Base-by-base conservation (phyloP, 768 basidiomycete species). In the Collybia sp. region DNA sequence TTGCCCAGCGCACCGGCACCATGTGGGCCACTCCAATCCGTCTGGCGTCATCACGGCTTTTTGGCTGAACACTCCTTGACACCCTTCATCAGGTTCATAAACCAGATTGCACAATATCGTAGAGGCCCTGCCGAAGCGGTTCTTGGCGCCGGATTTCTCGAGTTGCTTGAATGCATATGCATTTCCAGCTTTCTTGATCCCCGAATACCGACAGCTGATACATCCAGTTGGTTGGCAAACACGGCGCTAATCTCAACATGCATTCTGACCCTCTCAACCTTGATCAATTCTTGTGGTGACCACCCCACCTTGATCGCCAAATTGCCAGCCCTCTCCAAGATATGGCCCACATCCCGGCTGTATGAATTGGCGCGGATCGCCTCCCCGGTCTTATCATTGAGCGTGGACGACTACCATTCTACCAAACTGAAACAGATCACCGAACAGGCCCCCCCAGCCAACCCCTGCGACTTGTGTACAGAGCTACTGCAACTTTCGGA, bases 181-280 rank as follows among this genome's bases (percentile, higher is more conserved):
- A 18, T 30, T 3, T 31, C 16, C 3, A 15, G 12, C 12, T 46
- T 46, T 17, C 20, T 12, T 11, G 44, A 46, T 20, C 36, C 44
- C 4, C 19, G 44, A 20, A 40, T 40, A 20, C 44, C 44, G 9
- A 30, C 15, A 1, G 44, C 44, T 5, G 44, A 46, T 20, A 46
- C 44, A 6, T 46, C 44, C 5, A 38, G 19, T 16, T 46, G 44
- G 44, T 39, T 39, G 16, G 44, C 44, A 16, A 46, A 36, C 13
- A 16, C 44, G 11, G 16, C 19, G 4, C 30, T 46, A n/a, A 46
- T 46, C n/a, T 2, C 34, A 11, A n/a, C 30, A 8, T 40, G 18
- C 13, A 39, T 39, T 13, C 32, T 30, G 12, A 38, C 15, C 18
- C 25, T 25, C 25, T 25, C 25, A 25, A 25, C 25, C 25, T 8